These are phyloP conservation scores for Botrytis tulipae DNA, from an alignment of 2,329 filamentous ascomycete species.

Conservation along the genomic window DNA sequence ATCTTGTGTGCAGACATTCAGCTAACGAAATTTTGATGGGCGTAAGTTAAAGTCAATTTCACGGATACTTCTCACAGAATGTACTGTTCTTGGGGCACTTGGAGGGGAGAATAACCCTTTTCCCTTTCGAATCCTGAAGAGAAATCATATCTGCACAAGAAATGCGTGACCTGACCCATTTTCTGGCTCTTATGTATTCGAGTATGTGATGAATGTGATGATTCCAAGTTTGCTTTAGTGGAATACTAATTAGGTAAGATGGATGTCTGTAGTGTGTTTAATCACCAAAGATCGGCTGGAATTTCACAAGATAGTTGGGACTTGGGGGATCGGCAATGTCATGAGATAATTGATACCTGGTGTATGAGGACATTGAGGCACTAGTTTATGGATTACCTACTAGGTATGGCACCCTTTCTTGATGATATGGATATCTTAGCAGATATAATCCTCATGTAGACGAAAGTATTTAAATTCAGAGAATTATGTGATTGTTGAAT, in stretches of 20 bases:
- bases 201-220: background rate
- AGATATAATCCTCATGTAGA: background rate
- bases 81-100: rapidly evolving
- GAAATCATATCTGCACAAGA: background rate
- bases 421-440: background rate
- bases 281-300: background rate
- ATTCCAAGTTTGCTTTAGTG: background rate
- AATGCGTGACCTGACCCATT: background rate
- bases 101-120: background rate
- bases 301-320: background rate
- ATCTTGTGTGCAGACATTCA: background rate
- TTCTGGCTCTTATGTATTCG: background rate
- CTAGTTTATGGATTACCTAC: background rate
- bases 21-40: background rate
- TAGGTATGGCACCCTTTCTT: background rate
- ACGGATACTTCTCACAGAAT: no score
- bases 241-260: background rate
- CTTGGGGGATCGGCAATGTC: background rate
- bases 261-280: background rate
- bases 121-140: background rate
- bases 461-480: background rate
- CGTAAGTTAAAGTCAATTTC: background rate
- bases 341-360: background rate
- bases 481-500: background rate
- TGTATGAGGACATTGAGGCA: background rate